A percentile compares a stretch with the other conserved stretches of the same genome.
phyloP scores from a whole-genome alignment of 2,329 filamentous ascomycete species.

The Cyphellophora attinorum region DNA sequence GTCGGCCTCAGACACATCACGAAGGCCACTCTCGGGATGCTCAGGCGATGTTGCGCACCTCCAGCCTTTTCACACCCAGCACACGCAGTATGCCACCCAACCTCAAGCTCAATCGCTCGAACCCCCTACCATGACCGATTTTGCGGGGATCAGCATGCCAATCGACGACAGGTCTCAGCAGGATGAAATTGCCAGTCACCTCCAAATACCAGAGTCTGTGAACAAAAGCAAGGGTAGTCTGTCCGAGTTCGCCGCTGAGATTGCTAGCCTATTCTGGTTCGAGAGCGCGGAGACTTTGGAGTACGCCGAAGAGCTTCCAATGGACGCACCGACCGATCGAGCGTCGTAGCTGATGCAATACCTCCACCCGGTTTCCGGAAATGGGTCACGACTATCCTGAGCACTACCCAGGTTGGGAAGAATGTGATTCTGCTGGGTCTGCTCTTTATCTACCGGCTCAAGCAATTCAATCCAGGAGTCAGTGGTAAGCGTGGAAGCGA shows the following conservation, averaged over 20 bases:
- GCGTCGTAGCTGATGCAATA: constrained; percentile 61
- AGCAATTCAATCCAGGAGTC: constrained; percentile 79
- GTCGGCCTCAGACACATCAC: no score
- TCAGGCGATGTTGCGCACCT: no score
- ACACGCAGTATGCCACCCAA: no score
- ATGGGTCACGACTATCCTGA: constrained; percentile 85
- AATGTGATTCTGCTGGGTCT: constrained; percentile 88
- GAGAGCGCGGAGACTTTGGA: constrained; percentile 74
- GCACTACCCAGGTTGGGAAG: constrained; percentile 90
- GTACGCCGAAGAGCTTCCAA: constrained; percentile 47
- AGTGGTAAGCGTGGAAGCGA: constrained; percentile 90
- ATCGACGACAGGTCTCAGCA: constrained; percentile 3
- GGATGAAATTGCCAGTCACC: constrained; percentile 37
- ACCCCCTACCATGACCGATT: background rate
- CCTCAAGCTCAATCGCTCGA: no score
- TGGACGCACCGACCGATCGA: constrained; percentile 39
- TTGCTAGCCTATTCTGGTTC: constrained; percentile 97
- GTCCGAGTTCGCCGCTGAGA: constrained; percentile 77
- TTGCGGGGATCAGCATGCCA: background rate
- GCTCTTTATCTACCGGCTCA: constrained; percentile 86
- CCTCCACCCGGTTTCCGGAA: constrained; percentile 76
- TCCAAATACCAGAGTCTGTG: constrained; percentile 68
- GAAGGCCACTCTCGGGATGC: no score
- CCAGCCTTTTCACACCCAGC: no score
- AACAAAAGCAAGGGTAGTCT: constrained; percentile 66